Base-by-base conservation (phyloP, 2,329 filamentous ascomycete genomes). In the Aspergillus thermomutatus region DNA sequence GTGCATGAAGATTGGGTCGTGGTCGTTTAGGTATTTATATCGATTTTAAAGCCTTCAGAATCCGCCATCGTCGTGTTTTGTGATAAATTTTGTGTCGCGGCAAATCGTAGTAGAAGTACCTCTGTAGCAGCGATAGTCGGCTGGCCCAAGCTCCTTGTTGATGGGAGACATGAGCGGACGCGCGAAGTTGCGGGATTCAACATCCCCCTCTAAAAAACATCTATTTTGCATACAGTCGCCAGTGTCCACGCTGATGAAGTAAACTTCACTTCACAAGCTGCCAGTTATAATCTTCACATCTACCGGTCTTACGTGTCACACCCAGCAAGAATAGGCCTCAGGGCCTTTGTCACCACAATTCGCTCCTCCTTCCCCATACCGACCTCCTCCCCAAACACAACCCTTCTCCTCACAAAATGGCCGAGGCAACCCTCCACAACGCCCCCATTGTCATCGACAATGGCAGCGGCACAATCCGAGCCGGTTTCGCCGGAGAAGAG, bases 361-460 rank as follows among this genome's bases (percentile, higher is more conserved):
- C 59, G 59, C 63, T 56, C 58, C 58, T 57, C 56, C 55, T 57
- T 55, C 57, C 56, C 60, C 60, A 59, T 55, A 58, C 59, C 62
- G 54, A 60, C 55, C 54, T 58, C 56, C 54, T 50, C 53, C 53
- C 50, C 58, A 28, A 50, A 45, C 47, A 53, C 37, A 49, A 51
- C 23, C 37, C 53, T 41, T 49, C 48, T 45, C 50, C 59, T 60
- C 61, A 62, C 69, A 68, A 62, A 66, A 87, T 88, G 85, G 80
- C 83, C 63, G 87, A 89, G 72, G 82, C 74, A 56, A 78, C 83
- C 60, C 86, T 97, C 55, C 94, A 97, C 82, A 99, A 99, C 82
- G 92, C 92, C 65, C 92, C 94, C 58, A 96, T 99, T 76, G 94
- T 99, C 72, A 90, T 99, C 70, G 94, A 99, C 84, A 99, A 99